Conservation (phyloP, 352 stramenopile species). For the Stramenopiles sp. region DNA sequence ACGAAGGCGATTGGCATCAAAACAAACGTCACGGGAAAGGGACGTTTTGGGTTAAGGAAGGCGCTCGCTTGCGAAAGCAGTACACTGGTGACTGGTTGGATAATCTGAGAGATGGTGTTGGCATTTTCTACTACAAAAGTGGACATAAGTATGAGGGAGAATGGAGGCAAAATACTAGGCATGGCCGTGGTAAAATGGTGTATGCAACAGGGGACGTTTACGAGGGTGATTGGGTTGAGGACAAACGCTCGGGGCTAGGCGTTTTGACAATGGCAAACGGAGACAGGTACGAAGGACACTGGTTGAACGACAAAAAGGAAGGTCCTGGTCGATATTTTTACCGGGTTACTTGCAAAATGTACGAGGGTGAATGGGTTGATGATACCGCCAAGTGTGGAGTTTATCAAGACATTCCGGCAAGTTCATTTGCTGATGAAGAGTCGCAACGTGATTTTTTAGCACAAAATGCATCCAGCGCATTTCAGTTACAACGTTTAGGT, state of each 20-base stretch:
- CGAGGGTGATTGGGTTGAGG: not conserved
- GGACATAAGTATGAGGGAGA: slow-evolving; percentile 1
- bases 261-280: slow-evolving; percentile 8
- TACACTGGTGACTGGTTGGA: not conserved
- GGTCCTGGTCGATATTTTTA: slow-evolving; percentile 2
- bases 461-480: not conserved
- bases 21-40: not conserved
- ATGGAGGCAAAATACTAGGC: not conserved
- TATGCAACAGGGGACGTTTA: not conserved
- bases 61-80: not conserved
- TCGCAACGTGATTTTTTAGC: not conserved
- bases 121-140: not conserved
- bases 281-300: not conserved
- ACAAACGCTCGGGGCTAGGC: not conserved
- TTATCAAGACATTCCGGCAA: not conserved
- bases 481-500: not conserved
- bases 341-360: not conserved
- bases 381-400: not conserved
- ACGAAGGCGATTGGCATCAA: not conserved
- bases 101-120: not conserved
- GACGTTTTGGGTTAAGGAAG: not conserved
- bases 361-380: slow-evolving; percentile 7
- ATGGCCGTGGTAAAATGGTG: slow-evolving; percentile 12
- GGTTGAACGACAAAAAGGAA: not conserved
- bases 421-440: not conserved